Base-by-base conservation (phyloP, 345 rosid species). In the Linum usitatissimum region DNA sequence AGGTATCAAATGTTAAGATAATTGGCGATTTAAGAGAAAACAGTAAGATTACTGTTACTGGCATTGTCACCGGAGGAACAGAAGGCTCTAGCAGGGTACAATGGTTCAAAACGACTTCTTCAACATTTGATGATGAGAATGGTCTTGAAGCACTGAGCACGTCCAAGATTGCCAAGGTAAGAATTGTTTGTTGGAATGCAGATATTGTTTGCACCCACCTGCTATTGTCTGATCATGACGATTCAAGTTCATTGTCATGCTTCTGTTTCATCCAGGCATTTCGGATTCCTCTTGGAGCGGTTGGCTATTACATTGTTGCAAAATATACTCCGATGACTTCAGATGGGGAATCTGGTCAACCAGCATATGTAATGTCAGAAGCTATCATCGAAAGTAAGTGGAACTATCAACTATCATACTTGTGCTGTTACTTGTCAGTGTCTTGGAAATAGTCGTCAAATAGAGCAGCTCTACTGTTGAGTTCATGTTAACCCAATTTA, bases 61-160 rank as follows among this genome's bases (percentile, higher is more conserved):
- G 96, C 58, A 64, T 45, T 74, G 93, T 89, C 71, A 81, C 88
- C 21, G 95, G 98, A 64, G 98, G 98, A 74, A 78, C 88, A 66
- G 98, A 92, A 79, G 83, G 83, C 80, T 86, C 91, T 36, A 92
- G 98, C 78, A 86, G 83, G 81, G 96, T 92, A 67, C 98, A 92
- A 62, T 92, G 98, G 98, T 87, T 86, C 72, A 89, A 86, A 80
- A 74, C 86, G 39, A 80, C 63, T 64, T 85, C 80, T 66, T 75
- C 86, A 36, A 60, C 31, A 51, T 66, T 86, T 49, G 78, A 78
- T 74, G 83, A 75, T 63, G 85, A 77, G 70, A 77, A 77, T 74
- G 76, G 73, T 70, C 93, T 92, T 75, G 96, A 86, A 78, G 91
- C 86, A 45, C 20, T 92, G 78, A 89, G 89, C 76, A 74, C 86